Conservation (phyloP, 2,329 filamentous ascomycete species). For the Ophiocordyceps camponoti-leonardi region DNA sequence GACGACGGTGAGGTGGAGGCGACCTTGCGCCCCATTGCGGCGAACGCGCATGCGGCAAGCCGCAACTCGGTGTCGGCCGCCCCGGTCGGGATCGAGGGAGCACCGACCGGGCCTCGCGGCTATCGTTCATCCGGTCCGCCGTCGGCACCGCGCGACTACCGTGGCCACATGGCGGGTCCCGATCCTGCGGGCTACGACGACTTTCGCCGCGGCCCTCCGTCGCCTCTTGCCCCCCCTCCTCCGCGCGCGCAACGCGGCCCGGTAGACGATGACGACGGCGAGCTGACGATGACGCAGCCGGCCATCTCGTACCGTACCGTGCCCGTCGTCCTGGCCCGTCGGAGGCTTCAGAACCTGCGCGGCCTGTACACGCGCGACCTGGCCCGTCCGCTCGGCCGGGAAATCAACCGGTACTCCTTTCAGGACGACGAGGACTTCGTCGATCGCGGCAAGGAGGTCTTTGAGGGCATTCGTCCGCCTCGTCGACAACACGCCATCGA, state of each 20-base stretch:
- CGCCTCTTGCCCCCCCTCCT: neutral
- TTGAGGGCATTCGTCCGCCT: conserved; percentile 44
- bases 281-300: neutral
- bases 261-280: neutral
- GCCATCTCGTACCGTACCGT: conserved; percentile 1
- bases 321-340: conserved; percentile 29
- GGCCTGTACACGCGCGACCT: conserved; percentile 26
- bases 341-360: conserved; percentile 42
- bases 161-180: neutral
- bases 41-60: conserved; percentile 1
- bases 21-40: conserved; percentile 2
- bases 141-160: conserved; percentile 14
- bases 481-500: conserved; percentile 25
- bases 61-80: conserved; percentile 1
- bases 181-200: conserved; percentile 25
- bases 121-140: conserved; percentile 10
- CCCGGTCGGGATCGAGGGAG: conserved; percentile 11
- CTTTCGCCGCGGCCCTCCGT: conserved; percentile 39
- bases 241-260: conserved; percentile 13
- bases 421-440: conserved; percentile 50
- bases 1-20: conserved; percentile 31
- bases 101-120: conserved; percentile 19
- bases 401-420: conserved; percentile 56
- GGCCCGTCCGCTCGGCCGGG: conserved; percentile 23
- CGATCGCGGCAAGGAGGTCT: conserved; percentile 55